Base-by-base conservation (phyloP, 208 protist genomes). In the Trypanosoma caninum region DNA sequence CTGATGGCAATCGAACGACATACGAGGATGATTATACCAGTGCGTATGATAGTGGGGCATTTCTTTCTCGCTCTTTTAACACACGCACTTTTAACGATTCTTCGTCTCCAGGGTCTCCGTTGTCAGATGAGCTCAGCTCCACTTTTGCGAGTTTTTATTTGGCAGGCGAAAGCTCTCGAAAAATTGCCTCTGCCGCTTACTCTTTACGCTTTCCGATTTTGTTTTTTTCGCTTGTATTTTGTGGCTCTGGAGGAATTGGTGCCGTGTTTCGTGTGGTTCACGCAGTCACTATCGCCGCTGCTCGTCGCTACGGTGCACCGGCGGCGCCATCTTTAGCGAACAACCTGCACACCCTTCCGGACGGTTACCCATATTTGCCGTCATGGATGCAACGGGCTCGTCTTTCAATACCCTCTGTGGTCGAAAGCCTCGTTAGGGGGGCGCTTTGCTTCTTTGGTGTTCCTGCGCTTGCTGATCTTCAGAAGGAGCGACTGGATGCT, bases 61-160 rank as follows among this genome's bases (percentile, higher is more conserved):
- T 65, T 41, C 37, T 59, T 41, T 56, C 45, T 22, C 30, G 56
- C 35, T 65, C 65, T 9, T 58, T 38, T 63, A 51, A 61, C 31
- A 64, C 48, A 0, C 51, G 48, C 18, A 69, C 57, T 18, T 76
- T 76, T 52, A 64, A 84, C 59, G 76, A 89, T 59, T 82, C 65
- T 20, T 74, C 72, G 2, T 61, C 86, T 37, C 55, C 55, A 18
- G 69, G 76, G 51, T 91, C 83, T 6, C 82, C 88, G 9, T 64
- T 72, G 34, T 90, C 82, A 1, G 59, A 68, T 54, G 80, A 89
- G 55, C 70, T 90, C 51, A 91, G 84, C 72, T 89, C 88, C 10
- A 90, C 88, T 20, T 88, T 89, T 51, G 72, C 78, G 35, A 89
- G 76, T 34, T 87, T 91, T 65, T 94, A 90, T 61, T 66, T 84